These are phyloP conservation scores for Colletotrichum sp. DNA, from an alignment of 2,329 filamentous ascomycete genomes.

Conservation along the genomic window DNA sequence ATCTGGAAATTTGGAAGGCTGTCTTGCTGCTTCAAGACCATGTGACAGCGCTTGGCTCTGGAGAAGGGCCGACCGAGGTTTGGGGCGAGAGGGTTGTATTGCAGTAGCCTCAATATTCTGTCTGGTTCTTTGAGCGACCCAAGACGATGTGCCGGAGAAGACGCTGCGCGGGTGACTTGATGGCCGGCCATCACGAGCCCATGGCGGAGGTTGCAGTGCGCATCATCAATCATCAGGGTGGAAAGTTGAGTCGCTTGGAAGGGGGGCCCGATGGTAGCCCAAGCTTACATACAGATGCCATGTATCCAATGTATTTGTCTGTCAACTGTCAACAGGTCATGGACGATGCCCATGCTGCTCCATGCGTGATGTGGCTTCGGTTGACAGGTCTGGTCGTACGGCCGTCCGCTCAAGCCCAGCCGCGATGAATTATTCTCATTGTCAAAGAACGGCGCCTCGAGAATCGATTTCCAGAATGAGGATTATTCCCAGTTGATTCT, in stretches of 20 bases:
- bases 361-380: neutral
- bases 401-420: neutral
- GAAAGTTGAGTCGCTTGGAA: neutral
- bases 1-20: neutral
- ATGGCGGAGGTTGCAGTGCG: neutral
- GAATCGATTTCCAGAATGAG: neutral
- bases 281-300: neutral
- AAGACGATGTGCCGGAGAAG: neutral
- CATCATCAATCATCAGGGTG: neutral
- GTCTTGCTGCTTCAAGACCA: neutral
- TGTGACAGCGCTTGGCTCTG: slow-evolving; percentile 17
- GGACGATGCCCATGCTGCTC: neutral
- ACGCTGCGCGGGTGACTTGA: neutral
- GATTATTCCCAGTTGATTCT: neutral
- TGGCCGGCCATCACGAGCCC: neutral
- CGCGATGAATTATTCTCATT: neutral
- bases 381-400: slow-evolving; percentile 16
- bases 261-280: neutral
- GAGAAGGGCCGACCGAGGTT: slow-evolving; percentile 7
- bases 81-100: slow-evolving; percentile 5
- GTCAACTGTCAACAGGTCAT: neutral
- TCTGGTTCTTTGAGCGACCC: neutral
- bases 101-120: slow-evolving; percentile 4
- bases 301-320: neutral
- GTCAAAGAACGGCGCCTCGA: neutral